These are phyloP conservation scores for Colletotrichum endophyticum DNA, from an alignment of 2,329 filamentous ascomycete species.

Conservation along the genomic window DNA sequence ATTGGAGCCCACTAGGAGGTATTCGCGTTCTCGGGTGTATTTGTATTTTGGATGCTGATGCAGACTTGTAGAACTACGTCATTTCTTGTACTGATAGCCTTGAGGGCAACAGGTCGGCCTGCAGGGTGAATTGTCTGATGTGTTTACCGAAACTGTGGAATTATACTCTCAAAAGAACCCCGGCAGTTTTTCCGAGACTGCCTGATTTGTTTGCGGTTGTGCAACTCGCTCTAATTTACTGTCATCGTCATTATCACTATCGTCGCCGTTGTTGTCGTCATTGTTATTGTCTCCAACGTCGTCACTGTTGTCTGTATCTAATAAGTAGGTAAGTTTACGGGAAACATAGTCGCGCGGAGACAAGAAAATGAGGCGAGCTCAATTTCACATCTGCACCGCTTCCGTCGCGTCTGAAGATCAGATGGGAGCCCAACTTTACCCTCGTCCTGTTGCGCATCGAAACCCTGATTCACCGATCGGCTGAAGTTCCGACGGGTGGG, in stretches of 20 bases:
- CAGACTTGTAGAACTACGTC: not conserved
- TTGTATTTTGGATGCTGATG: not conserved
- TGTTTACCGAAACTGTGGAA: not conserved
- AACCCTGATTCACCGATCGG: not conserved
- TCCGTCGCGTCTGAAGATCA: not conserved
- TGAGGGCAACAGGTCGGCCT: not conserved
- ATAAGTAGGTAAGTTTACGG: not conserved
- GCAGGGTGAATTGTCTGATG: not conserved
- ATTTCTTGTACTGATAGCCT: not conserved
- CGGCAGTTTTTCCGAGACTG: not conserved
- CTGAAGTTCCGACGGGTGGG: not conserved
- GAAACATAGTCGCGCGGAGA: not conserved
- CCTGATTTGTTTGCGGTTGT: accelerated
- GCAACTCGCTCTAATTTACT: accelerated
- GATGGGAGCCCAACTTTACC: not conserved
- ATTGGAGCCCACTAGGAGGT: not conserved
- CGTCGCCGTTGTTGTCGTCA: not conserved
- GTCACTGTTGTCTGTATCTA: not conserved
- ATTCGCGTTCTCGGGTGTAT: not conserved
- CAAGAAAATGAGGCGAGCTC: not conserved
- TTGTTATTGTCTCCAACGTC: not conserved
- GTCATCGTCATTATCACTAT: not conserved
- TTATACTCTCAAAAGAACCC: not conserved
- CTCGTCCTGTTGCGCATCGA: not conserved
- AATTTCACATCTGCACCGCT: not conserved